Evolutionary conservation across 2,329 filamentous ascomycete genomes (phyloP).

Genomic region (Ilyonectria destructans): DNA sequence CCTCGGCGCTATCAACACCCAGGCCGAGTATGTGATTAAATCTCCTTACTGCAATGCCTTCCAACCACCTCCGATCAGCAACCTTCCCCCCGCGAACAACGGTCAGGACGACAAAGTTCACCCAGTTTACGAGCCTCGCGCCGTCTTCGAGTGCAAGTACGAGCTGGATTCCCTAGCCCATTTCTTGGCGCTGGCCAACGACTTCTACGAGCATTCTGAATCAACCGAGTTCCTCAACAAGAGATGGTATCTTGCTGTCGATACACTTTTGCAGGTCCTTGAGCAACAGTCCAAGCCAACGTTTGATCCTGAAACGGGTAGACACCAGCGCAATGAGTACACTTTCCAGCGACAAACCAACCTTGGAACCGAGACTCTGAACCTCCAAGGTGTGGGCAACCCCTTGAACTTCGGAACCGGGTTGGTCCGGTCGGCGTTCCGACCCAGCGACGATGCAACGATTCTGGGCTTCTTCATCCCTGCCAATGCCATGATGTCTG

Average conservation of each 20-base stretch:
- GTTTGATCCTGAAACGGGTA: slow-evolving; percentile 79
- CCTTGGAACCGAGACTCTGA: slow-evolving; percentile 91
- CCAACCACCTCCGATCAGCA: slow-evolving; percentile 90
- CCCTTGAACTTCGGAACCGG: slow-evolving; percentile 89
- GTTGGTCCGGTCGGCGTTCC: slow-evolving; percentile 91
- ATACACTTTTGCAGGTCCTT: slow-evolving; percentile 82
- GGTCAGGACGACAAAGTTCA: slow-evolving; percentile 90
- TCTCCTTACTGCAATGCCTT: slow-evolving; percentile 99
- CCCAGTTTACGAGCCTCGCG: slow-evolving; percentile 85
- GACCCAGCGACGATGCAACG: slow-evolving; percentile 94
- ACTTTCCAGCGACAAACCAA: slow-evolving; percentile 88
- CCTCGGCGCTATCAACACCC: slow-evolving; percentile 94
- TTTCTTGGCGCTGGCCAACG: slow-evolving; percentile 88
- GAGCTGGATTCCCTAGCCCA: slow-evolving; percentile 96
- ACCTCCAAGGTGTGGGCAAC: slow-evolving; percentile 88
- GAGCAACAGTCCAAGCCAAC: slow-evolving; percentile 86
- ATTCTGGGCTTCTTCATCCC: slow-evolving; percentile 97
- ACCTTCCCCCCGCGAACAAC: slow-evolving; percentile 80
- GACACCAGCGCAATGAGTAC: slow-evolving; percentile 82
- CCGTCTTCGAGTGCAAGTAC: slow-evolving; percentile 99
- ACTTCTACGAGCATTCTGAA: slow-evolving; percentile 86
- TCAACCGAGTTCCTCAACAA: slow-evolving; percentile 84
- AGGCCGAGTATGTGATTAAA: slow-evolving; percentile 94
- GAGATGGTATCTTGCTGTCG: slow-evolving; percentile 85
- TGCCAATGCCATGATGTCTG: slow-evolving; percentile 95